These are phyloP conservation scores for Ceratobasidium sp. DNA, from an alignment of 1,284 basidiomycete genomes.

Conservation along the genomic window DNA sequence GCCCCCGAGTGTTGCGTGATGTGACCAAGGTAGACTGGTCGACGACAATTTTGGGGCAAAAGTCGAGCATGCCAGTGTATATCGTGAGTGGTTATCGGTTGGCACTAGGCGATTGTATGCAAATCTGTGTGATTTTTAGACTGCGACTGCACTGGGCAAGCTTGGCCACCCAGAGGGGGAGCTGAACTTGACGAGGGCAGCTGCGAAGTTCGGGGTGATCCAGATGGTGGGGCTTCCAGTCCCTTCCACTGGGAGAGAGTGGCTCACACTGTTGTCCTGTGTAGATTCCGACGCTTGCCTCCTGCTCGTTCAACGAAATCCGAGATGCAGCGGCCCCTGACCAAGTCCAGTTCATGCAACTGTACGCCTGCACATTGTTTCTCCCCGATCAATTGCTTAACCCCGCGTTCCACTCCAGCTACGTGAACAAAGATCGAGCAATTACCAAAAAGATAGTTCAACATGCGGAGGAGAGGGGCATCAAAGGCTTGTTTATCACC, in stretches of 20 bases:
- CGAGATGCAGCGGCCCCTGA: constrained; percentile 79
- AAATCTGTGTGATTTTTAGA: constrained; percentile 56
- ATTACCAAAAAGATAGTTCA: constrained; percentile 86
- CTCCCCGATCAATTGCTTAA: not conserved
- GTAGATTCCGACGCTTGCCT: constrained; percentile 88
- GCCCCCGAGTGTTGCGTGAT: constrained; percentile 86
- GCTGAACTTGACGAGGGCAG: constrained; percentile 85
- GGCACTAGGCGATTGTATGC: not conserved
- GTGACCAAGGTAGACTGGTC: constrained; percentile 85
- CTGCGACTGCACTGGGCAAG: constrained; percentile 86
- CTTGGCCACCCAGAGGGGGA: constrained; percentile 95
- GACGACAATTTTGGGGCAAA: constrained; percentile 80
- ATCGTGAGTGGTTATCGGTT: constrained; percentile 57
- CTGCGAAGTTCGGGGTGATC: constrained; percentile 80
- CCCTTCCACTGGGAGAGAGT: not conserved
- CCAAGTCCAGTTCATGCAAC: constrained; percentile 83
- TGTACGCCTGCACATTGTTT: constrained; percentile 58
- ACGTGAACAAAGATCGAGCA: constrained; percentile 86
- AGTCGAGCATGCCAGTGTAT: constrained; percentile 82
- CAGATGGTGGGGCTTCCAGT: constrained; percentile 75
- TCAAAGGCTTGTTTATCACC: constrained; percentile 90
- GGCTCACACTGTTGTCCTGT: constrained; percentile 26
- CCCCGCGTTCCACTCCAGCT: constrained; percentile 58
- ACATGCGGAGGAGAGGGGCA: constrained; percentile 83
- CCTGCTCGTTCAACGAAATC: constrained; percentile 90